Evolutionary conservation across 257 asterid genomes (phyloP), one percentile per base, ranked within the genome.

Genomic region (Linderniella brevidens): DNA sequence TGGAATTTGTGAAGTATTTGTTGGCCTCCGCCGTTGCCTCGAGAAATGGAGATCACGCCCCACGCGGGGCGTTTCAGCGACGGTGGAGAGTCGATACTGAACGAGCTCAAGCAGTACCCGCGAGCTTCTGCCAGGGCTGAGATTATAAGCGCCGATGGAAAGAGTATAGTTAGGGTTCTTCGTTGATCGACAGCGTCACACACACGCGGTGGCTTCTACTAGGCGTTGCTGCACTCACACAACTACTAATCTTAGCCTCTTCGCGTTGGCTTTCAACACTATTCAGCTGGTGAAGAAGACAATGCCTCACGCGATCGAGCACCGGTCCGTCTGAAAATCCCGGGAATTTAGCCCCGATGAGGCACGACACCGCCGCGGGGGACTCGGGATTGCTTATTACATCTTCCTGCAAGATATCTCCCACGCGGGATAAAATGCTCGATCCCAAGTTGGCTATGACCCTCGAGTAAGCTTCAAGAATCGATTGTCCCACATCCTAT

Each of bases 391-490:
- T 84, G 71, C 87, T 84, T 68, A 74, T 50, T 10, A 70, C 67
- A 41, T 88, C 98, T 64, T 84, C 92, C 57, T 88, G 90, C 49
- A 88, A 67, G 57, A 84, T 70, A 25, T 84, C 97, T 13, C 92
- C 93, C 7, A 88, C 66, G 62, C 96, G 67, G 5, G 87, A 58
- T 5, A 80, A 80, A 50, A 84, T 78, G 75, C 94, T 70, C 74
- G 65, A 78, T 1, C 92, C 92, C 61, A 84, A 37, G 64, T 73
- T 88, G 19, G 79, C 75, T 1, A 88, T 68, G 39, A 75, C 95
- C 5, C 95, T 78, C 10, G 98, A 88, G 66, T 88, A 88, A 10
- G 95, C 95, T 74, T 88, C 98, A 8, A 88, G 77, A 57, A 88
- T 74, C 46, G 95, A 63, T 58, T 66, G 86, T n/a, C 97, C 97